Conservation (phyloP, 2,329 filamentous ascomycete species). For the Alternaria gaisen region DNA sequence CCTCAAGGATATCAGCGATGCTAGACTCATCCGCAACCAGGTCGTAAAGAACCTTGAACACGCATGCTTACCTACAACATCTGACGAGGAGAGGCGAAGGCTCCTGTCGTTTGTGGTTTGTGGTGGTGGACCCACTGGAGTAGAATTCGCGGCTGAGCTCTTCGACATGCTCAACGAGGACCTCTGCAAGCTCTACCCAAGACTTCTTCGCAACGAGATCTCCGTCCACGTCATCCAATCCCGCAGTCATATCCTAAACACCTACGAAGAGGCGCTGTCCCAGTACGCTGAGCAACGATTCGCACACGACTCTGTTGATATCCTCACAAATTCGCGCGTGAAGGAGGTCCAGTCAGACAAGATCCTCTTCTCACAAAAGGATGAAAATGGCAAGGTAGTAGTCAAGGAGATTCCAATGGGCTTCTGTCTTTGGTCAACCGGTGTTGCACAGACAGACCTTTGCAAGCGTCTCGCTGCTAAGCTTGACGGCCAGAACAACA, state of each 20-base stretch:
- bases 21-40: slow-evolving; percentile 85
- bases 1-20: slow-evolving; percentile 94
- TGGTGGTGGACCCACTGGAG: slow-evolving; percentile 93
- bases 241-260: slow-evolving; percentile 93
- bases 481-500: slow-evolving; percentile 82
- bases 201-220: slow-evolving; percentile 93
- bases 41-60: slow-evolving; percentile 89
- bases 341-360: slow-evolving; percentile 85
- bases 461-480: slow-evolving; percentile 79
- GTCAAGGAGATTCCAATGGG: slow-evolving; percentile 94
- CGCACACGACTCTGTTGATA: slow-evolving; percentile 86
- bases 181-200: slow-evolving; percentile 76
- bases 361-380: slow-evolving; percentile 88
- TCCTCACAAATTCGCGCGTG: slow-evolving; percentile 91
- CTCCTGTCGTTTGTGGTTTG: slow-evolving; percentile 95
- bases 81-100: slow-evolving; percentile 84
- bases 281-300: slow-evolving; percentile 92
- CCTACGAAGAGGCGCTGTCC: slow-evolving; percentile 94
- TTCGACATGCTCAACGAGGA: slow-evolving; percentile 98
- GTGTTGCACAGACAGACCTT: slow-evolving; percentile 85
- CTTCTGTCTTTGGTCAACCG: slow-evolving; percentile 98
- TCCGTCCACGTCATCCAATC: slow-evolving; percentile 98
- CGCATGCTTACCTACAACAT: slow-evolving; percentile 90
- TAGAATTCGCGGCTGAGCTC: slow-evolving; percentile 96
- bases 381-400: slow-evolving; percentile 74